phyloP scores from a whole-genome alignment of 306 rosid genomes.

The Casuarina glauca region DNA sequence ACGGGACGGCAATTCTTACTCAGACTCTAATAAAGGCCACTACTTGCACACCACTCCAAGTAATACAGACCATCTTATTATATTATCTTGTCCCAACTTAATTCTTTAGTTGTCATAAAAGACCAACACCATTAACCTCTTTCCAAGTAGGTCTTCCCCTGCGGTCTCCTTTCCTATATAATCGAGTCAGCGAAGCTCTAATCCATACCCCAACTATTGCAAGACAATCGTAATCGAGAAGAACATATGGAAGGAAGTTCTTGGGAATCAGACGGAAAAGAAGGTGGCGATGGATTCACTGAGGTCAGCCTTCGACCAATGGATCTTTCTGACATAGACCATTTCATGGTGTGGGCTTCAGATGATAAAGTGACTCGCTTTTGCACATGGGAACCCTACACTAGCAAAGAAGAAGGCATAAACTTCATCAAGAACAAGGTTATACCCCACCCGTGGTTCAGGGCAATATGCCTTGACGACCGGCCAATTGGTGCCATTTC shows the following conservation, averaged over 20 bases:
- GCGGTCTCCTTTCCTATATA: not conserved
- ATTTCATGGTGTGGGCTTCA: conserved; percentile 55
- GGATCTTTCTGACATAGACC: conserved; percentile 58
- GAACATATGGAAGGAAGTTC: conserved; percentile 14
- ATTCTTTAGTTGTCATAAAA: no score
- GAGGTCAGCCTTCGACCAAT: conserved; percentile 52
- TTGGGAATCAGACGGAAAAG: conserved; percentile 5
- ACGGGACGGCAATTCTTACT: no score
- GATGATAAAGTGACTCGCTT: conserved; percentile 53
- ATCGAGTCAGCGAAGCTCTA: not conserved
- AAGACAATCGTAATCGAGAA: not conserved
- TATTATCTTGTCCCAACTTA: not conserved
- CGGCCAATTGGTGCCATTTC: conserved; percentile 55
- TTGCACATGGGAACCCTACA: conserved; percentile 62
- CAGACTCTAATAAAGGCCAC: not conserved
- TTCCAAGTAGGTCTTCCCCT: not conserved
- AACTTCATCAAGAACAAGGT: conserved; percentile 37
- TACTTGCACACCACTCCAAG: conserved; percentile 30
- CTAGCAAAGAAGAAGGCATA: conserved; percentile 44
- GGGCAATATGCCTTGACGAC: conserved; percentile 55
- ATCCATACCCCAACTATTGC: not conserved
- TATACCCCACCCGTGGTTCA: conserved; percentile 50
- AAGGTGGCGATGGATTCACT: not conserved
- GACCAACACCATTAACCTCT: not conserved
- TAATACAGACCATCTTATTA: conserved; percentile 1